phyloP scores from a whole-genome alignment of 2,329 filamentous ascomycete genomes.

The Nannizziopsis barbatae region DNA sequence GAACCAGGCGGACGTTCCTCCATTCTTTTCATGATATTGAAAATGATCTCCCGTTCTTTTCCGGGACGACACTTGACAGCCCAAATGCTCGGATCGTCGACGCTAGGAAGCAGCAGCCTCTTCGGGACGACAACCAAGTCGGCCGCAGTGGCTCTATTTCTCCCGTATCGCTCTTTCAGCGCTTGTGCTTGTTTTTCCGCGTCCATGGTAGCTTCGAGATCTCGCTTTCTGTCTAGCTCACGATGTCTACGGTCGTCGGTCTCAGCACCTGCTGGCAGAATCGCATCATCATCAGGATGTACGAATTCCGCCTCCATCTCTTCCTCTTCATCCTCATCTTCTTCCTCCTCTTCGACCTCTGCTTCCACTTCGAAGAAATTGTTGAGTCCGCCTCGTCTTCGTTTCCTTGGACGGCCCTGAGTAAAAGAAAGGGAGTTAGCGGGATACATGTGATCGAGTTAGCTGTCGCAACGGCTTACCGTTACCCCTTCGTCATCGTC shows the following conservation, averaged over 20 bases:
- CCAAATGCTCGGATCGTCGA: conserved; percentile 94
- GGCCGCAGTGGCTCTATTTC: conserved; percentile 54
- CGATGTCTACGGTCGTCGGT: conserved; percentile 86
- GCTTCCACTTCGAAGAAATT: conserved; percentile 97
- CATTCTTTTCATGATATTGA: conserved; percentile 76
- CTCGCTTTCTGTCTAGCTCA: conserved; percentile 83
- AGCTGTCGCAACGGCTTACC: conserved; percentile 24
- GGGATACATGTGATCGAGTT: background rate
- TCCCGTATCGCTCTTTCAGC: conserved; percentile 77
- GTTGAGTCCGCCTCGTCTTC: conserved; percentile 60
- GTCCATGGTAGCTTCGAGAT: conserved; percentile 77
- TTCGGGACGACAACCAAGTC: conserved; percentile 73
- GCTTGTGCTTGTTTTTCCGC: conserved; percentile 86
- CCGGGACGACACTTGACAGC: conserved; percentile 85
- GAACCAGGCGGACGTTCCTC: conserved; percentile 62
- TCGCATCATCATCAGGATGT: conserved; percentile 79
- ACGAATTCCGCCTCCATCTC: conserved; percentile 77
- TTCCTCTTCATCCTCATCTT: conserved; percentile 82
- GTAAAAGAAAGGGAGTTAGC: conserved; percentile 13
- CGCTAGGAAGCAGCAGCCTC: conserved; percentile 75
- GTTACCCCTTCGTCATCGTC: conserved; percentile 41
- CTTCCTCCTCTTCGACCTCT: conserved; percentile 89
- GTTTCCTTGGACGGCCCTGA: conserved; percentile 65
- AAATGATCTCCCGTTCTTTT: conserved; percentile 86
- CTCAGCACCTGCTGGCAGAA: conserved; percentile 59